Conservation (phyloP, 768 basidiomycete genomes). For the Panus rudis region DNA sequence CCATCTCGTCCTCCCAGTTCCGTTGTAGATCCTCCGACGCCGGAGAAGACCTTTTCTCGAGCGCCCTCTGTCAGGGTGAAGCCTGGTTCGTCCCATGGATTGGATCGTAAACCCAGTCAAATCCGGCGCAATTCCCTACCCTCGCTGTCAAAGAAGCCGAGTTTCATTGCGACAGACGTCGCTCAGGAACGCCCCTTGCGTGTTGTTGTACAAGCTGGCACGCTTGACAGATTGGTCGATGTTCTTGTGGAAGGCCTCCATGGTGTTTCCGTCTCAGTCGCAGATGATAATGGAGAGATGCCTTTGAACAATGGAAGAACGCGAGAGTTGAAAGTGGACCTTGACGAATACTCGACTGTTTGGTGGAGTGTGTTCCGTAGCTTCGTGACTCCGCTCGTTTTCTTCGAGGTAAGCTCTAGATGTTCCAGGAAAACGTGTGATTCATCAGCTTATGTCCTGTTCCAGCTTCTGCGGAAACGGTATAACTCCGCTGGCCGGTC, state of each 20-base stretch:
- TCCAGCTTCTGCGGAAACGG: constrained; percentile 68
- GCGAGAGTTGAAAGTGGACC: constrained; percentile 65
- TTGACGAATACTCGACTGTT: constrained; percentile 61
- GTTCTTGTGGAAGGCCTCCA: constrained; percentile 73
- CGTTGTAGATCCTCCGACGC: constrained; percentile 33
- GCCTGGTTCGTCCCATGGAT: constrained; percentile 52
- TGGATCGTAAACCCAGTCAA: constrained; percentile 73
- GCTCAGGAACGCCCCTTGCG: constrained; percentile 67
- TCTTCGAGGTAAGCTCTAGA: constrained; percentile 64
- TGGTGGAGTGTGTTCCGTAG: constrained; percentile 86
- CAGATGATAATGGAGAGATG: constrained; percentile 85
- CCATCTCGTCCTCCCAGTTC: constrained; percentile 71
- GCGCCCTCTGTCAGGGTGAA: constrained; percentile 76
- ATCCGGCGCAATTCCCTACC: constrained; percentile 74
- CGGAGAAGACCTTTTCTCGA: constrained; percentile 41
- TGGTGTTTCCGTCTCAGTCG: constrained; percentile 70
- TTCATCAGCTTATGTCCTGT: constrained; percentile 1
- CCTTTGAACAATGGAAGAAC: constrained; percentile 69
- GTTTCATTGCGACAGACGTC: constrained; percentile 51
- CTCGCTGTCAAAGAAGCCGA: constrained; percentile 59
- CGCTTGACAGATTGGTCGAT: constrained; percentile 65
- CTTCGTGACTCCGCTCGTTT: constrained; percentile 72
- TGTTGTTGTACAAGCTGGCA: constrained; percentile 73
- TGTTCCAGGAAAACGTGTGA: background rate
- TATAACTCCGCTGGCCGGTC: too few species aligned